These are phyloP conservation scores for Vicia sativa DNA, from an alignment of 306 rosid species.

Conservation along the genomic window DNA sequence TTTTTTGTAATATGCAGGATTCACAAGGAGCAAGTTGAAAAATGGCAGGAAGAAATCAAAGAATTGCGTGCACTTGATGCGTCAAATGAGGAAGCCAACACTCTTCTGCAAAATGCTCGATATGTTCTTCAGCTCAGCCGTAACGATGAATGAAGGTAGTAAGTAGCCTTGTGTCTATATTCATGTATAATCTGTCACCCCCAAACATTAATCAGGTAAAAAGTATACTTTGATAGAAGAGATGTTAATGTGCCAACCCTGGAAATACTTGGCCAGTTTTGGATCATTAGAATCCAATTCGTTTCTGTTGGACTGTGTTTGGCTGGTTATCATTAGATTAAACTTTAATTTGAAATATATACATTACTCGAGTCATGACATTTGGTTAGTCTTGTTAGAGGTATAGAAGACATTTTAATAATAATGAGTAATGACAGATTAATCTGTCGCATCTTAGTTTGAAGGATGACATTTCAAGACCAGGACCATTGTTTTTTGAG, in stretches of 20 bases:
- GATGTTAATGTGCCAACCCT: neutral
- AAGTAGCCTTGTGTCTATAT: slow-evolving; percentile 1
- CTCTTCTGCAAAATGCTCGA: slow-evolving; percentile 69
- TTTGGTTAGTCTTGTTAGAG: slow-evolving; percentile 18
- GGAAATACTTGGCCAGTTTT: slow-evolving; percentile 8
- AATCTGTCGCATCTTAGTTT: slow-evolving; percentile 22
- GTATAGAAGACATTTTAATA: slow-evolving; percentile 12
- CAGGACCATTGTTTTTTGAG: slow-evolving; percentile 19
- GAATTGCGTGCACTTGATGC: slow-evolving; percentile 65
- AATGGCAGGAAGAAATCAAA: slow-evolving; percentile 84
- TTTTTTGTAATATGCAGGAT: slow-evolving; percentile 51
- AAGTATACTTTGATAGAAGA: neutral
- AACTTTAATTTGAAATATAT: slow-evolving; percentile 9
- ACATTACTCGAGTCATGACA: neutral
- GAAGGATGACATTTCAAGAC: slow-evolving; percentile 17
- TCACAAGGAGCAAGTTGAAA: slow-evolving; percentile 73
- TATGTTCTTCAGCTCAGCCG: slow-evolving; percentile 62
- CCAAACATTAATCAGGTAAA: slow-evolving; percentile 14
- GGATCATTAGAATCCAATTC: slow-evolving; percentile 3
- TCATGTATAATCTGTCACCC: neutral
- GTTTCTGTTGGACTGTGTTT: slow-evolving; percentile 16
- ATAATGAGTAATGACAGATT: slow-evolving; percentile 11
- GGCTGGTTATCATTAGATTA: slow-evolving; percentile 11
- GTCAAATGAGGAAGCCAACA: slow-evolving; percentile 72
- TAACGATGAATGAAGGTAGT: slow-evolving; percentile 53